Base-by-base conservation (phyloP, 208 protist genomes). In the Trypanosoma congolense region DNA sequence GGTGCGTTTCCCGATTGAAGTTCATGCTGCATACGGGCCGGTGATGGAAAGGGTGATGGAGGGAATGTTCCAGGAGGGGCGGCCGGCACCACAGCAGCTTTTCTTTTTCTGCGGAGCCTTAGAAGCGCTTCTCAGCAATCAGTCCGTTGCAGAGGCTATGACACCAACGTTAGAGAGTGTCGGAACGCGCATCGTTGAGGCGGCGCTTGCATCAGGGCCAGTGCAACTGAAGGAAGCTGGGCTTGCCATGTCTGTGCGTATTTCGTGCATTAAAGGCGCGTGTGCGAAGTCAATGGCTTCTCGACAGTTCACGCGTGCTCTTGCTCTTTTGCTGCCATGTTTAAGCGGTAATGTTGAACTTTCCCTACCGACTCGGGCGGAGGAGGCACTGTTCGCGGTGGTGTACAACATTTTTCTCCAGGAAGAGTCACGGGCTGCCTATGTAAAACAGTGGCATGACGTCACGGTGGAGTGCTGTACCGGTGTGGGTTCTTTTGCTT, bases 351-450 rank as follows among this genome's bases (percentile, higher is more conserved):
- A 25, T 21, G 14, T 6, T 10, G 5, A 18, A 5, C 19, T 31
- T 42, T 30, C 40, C 1, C 28, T 29, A 16, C 42, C 51, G 14
- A 44, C 53, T 21, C 51, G 61, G 16, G 1, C 36, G 25, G 45
- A 67, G 46, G 61, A 67, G 36, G 61, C 21, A 2, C 19, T 67
- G 1, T 67, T 58, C 53, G 51, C 61, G 8, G 22, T 60, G 29
- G 29, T 67, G 16, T 67, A 67, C 36, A 67, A 67, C 43, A 4
- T 60, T 14, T 44, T 60, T 16, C 30, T 67, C 0, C 61, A 58
- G 38, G 51, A 31, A 16, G 61, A 67, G 29, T 60, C 52, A 33
- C 52, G 53, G 18, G 5, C 25, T 1, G 42, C 35, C 12, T 67
- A 60, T 40, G 61, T 67, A 24, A 35, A 18, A 16, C 53, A 67